Conservation (phyloP, 192 early-diverging fungal species). For the Backusella circina region DNA sequence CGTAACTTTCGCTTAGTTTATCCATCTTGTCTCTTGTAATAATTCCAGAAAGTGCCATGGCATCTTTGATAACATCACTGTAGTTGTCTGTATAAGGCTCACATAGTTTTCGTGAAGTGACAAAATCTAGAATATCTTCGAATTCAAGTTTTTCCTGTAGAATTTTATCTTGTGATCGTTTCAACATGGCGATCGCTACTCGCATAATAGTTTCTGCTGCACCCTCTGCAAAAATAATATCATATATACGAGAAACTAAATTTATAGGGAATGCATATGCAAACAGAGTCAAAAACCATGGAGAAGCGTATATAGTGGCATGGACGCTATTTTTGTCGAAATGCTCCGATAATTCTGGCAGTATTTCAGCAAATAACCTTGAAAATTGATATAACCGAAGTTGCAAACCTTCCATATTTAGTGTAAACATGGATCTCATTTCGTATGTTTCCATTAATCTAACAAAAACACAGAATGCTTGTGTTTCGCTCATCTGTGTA, state of each 20-base stretch:
- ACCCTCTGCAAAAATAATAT: slow-evolving; percentile 90
- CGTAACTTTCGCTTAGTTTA: slow-evolving; percentile 57
- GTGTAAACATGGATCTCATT: slow-evolving; percentile 90
- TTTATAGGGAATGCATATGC: slow-evolving; percentile 92
- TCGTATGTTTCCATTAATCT: slow-evolving; percentile 90
- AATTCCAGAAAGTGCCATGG: slow-evolving; percentile 63
- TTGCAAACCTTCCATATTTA: slow-evolving; percentile 93
- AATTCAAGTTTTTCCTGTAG: slow-evolving; percentile 69
- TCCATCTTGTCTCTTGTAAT: slow-evolving; percentile 73
- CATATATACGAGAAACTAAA: slow-evolving; percentile 87
- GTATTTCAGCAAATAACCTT: slow-evolving; percentile 65
- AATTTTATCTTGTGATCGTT: slow-evolving; percentile 62
- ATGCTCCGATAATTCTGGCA: slow-evolving; percentile 78
- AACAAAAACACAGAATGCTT: slow-evolving; percentile 94
- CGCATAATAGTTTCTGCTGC: slow-evolving; percentile 86
- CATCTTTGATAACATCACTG: slow-evolving; percentile 72
- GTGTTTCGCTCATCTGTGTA: slow-evolving; percentile 83
- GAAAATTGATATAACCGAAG: slow-evolving; percentile 87
- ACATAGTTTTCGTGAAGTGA: slow-evolving; percentile 76
- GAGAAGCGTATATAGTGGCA: slow-evolving; percentile 89
- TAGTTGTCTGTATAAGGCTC: slow-evolving; percentile 65
- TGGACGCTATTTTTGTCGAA: slow-evolving; percentile 68
- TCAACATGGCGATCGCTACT: slow-evolving; percentile 83
- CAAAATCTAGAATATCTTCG: slow-evolving; percentile 77
- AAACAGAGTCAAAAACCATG: slow-evolving; percentile 98